Percentiles rank a stretch among this genome's conserved stretches.
Conservation (phyloP, 345 rosid genomes). For the Eucalyptus polybractea region DNA sequence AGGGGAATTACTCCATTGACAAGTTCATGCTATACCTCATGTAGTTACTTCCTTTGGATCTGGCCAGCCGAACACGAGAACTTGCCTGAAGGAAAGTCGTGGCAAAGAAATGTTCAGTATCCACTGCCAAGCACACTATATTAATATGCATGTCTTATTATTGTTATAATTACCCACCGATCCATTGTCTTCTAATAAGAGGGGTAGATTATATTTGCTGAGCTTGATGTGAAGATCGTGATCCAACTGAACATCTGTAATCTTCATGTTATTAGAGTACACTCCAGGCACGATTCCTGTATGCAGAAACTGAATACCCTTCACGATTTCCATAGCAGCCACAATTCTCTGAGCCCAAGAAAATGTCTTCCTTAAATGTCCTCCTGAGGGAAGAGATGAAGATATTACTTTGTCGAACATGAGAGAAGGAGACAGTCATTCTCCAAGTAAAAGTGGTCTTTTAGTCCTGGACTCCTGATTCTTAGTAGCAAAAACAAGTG, state of each 20-base stretch:
- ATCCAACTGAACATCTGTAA: slow-evolving; percentile 41
- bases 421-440: not conserved
- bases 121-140: not conserved
- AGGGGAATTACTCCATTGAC: not conserved
- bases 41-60: not conserved
- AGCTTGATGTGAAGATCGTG: slow-evolving; percentile 33
- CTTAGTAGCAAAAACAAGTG: not conserved
- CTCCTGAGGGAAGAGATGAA: not conserved
- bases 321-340: slow-evolving; percentile 32
- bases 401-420: not conserved
- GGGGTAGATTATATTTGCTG: slow-evolving; percentile 29
- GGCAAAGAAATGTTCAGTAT: not conserved
- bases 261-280: slow-evolving; percentile 29
- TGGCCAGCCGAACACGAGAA: not conserved
- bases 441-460: not conserved
- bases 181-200: slow-evolving; percentile 15
- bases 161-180: not conserved
- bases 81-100: not conserved
- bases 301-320: slow-evolving; percentile 51
- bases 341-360: slow-evolving; percentile 36
- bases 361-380: slow-evolving; percentile 5
- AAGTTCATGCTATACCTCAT: not conserved
- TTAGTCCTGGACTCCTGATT: not conserved
- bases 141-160: not conserved
- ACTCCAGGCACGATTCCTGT: slow-evolving; percentile 48